Evolutionary conservation across 257 asterid genomes (phyloP), one percentile per base, ranked within the genome.

Genomic region (Nicotiana benthamiana): DNA sequence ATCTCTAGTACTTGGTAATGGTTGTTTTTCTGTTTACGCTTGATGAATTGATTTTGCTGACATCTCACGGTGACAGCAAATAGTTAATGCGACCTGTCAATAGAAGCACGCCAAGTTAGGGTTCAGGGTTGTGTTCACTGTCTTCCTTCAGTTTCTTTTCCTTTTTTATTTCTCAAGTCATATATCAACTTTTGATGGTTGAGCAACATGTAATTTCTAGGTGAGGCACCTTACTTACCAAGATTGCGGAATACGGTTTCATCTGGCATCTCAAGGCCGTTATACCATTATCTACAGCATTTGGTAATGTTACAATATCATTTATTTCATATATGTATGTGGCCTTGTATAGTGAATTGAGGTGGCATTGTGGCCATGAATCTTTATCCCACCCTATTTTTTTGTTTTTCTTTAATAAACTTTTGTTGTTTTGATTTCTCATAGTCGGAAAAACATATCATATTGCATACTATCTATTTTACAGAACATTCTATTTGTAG

Each of bases 1-100:
- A 82, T 83, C 95, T 64, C 80, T 82, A 46, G 82, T 86, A 62
- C 83, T 87, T 36, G 96, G 98, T 93, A 89, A 84, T 77, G 27
- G 24, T 64, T n/a, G 74, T 56, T 24, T 66, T 56, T 22, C 72
- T 48, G 18, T 53, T 32, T 64, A 34, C 9, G 51, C 53, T 15
- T 20, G 59, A 28, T 54, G 52, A 60, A 52, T 36, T 60, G n/a
- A 26, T 63, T 34, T 52, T 11, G 56, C 56, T 7, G 48, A 78
- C 34, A 18, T 77, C 61, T 77, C 66, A 43, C 10, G 18, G 43
- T 16, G 62, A 75, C 56, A 61, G 57, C 22, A 54, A 57, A 43
- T 60, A 48, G 18, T 32, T 65, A 26, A 48, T 80, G 40, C 16
- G 43, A 56, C 52, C 8, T n/a, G 26, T 26, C 32, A 15, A 80